Evolutionary conservation across 441 rosid species (phyloP).

Genomic region (Manihot esculenta): DNA sequence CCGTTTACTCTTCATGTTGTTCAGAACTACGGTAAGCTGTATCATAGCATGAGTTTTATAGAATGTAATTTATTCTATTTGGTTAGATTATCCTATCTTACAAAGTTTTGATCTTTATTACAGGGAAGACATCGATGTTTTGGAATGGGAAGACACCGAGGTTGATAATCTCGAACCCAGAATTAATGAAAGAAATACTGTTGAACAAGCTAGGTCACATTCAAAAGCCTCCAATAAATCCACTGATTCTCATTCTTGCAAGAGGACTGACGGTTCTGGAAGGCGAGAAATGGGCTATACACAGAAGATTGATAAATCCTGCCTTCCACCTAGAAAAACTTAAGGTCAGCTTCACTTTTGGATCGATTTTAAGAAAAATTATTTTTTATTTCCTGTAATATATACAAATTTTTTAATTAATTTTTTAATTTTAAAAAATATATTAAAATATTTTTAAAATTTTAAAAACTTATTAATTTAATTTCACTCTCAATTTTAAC

Average conservation of each 20-base stretch:
- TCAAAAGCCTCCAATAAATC: slow-evolving; percentile 38
- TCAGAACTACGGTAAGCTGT: slow-evolving; percentile 36
- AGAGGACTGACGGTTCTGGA: slow-evolving; percentile 41
- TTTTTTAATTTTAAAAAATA: too few relatives aligned
- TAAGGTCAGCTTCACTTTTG: slow-evolving; percentile 30
- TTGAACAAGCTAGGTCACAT: slow-evolving; percentile 47
- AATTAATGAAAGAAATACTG: slow-evolving; percentile 38
- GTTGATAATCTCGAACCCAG: slow-evolving; percentile 41
- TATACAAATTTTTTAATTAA: too few relatives aligned
- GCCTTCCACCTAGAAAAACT: slow-evolving; percentile 49
- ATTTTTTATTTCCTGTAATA: too few relatives aligned
- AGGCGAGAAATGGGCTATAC: slow-evolving; percentile 50
- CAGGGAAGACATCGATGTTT: slow-evolving; percentile 45
- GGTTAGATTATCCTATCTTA: neutral
- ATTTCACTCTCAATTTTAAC: neutral
- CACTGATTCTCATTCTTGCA: slow-evolving; percentile 37
- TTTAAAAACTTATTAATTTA: too few relatives aligned
- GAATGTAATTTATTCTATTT: too few relatives aligned
- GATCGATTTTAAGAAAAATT: too few relatives aligned
- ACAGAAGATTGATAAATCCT: slow-evolving; percentile 42
- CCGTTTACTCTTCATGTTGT: slow-evolving; percentile 36
- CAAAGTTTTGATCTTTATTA: neutral
- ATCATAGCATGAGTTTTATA: neutral
- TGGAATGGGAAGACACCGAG: slow-evolving; percentile 46
- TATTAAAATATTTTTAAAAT: too few relatives aligned